Conservation (phyloP, 768 basidiomycete genomes). For the Lentinula sp. region DNA sequence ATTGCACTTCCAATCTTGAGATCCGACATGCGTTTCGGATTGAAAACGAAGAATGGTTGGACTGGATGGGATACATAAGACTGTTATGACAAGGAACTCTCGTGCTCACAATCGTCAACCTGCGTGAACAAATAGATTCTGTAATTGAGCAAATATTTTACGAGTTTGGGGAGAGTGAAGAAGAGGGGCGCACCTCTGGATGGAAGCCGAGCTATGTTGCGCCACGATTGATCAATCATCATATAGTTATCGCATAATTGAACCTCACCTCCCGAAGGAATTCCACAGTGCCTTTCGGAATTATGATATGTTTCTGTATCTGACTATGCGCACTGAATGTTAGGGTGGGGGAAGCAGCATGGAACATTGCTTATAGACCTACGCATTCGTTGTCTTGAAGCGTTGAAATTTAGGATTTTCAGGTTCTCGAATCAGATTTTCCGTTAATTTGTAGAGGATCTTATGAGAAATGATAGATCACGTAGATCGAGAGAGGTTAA, state of each 20-base stretch:
- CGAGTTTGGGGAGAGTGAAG: conserved; percentile 1
- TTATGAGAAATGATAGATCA: conserved; percentile 12
- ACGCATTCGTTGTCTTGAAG: conserved; percentile 71
- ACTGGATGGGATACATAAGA: conserved; percentile 17
- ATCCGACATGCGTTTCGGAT: conserved; percentile 43
- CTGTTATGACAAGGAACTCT: not conserved
- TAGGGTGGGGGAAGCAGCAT: not conserved
- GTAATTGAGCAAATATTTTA: not conserved
- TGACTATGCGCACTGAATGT: not conserved
- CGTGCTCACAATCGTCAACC: conserved; percentile 44
- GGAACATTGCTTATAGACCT: conserved; percentile 34
- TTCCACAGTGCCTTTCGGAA: conserved; percentile 71
- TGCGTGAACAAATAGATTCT: conserved; percentile 17
- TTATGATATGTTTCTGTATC: conserved; percentile 46
- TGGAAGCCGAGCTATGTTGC: conserved; percentile 61
- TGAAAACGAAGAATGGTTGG: conserved; percentile 69
- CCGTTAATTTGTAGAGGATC: conserved; percentile 51
- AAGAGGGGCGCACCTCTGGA: conserved; percentile 43
- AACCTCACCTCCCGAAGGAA: conserved; percentile 68
- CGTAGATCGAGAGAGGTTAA: not conserved
- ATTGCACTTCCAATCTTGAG: conserved; percentile 61
- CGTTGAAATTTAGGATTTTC: conserved; percentile 64
- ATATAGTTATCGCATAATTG: not conserved
- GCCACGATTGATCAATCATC: conserved; percentile 9
- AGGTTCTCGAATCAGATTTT: conserved; percentile 70